Evolutionary conservation across 2,329 filamentous ascomycete genomes (phyloP), one percentile per base, ranked within the genome.

Genomic region (Monosporascus cannonballus): DNA sequence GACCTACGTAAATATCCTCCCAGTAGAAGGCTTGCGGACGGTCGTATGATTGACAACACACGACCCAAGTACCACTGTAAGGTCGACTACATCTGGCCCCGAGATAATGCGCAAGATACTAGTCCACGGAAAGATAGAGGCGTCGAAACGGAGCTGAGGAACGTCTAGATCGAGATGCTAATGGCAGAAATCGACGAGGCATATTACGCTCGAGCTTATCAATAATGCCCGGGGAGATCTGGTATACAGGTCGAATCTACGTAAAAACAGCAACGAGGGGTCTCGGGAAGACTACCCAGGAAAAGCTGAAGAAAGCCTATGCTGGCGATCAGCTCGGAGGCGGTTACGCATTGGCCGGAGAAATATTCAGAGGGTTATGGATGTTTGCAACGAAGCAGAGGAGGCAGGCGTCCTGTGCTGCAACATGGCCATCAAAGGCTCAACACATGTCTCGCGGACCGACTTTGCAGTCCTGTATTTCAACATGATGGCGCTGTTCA

Each of bases 271-370:
- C n/a, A 79, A 78, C 54, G 70, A 79, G 24, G 83, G 81, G 1
- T 58, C 59, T 69, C 60, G 58, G 75, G 51, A 64, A 77, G 30
- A 70, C 74, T 18, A 68, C 71, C 1, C 60, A 72, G 4, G 71
- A 78, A 52, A 71, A 73, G 17, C 67, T 77, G 6, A 69, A 71
- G 38, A 73, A 73, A 77, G 14, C 84, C 84, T 5, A 62, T 87
- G 7, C 72, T 88, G 6, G 80, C 79, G 3, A 82, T 88, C 62
- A 85, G 85, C 48, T 81, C 77, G 6, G 85, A 88, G 65, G 84
- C 83, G 0, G 87, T 87, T 69, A 86, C 86, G 74, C 84, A 87
- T 67, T 87, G 84, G 84, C 75, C 79, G 22, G 72, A 76, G 2
- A 88, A 87, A 55, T 85, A 22, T 85, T 61, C 69, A 80, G 41